phyloP scores from a whole-genome alignment of 163 green algal species.

The Coccomyxa subellipsoidea region DNA sequence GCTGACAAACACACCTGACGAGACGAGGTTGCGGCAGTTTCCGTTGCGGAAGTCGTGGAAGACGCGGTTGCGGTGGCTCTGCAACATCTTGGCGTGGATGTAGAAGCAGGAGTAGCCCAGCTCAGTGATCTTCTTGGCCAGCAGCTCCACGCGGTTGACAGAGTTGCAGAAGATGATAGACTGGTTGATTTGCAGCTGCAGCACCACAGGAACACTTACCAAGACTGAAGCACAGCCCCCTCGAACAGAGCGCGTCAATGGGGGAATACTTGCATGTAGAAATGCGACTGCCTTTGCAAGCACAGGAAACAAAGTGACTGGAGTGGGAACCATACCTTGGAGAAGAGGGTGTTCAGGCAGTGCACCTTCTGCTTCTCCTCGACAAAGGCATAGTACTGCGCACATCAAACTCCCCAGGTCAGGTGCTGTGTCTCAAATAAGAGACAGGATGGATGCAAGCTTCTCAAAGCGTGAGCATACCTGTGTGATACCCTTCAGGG shows the following conservation, averaged over 20 bases:
- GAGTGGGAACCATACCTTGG: slow-evolving; percentile 87
- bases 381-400: slow-evolving; percentile 99
- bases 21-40: slow-evolving; percentile 98
- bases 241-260: background rate
- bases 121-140: slow-evolving; percentile 99
- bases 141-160: slow-evolving; percentile 98
- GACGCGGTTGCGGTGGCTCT: slow-evolving; percentile 97
- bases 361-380: slow-evolving; percentile 99
- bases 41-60: slow-evolving; percentile 99
- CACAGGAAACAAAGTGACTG: too few species aligned
- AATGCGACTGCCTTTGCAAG: too few species aligned
- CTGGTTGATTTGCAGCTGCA: slow-evolving; percentile 95
- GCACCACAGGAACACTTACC: background rate
- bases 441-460: background rate
- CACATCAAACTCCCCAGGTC: background rate
- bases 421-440: background rate
- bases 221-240: background rate
- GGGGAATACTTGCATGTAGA: background rate
- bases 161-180: slow-evolving; percentile 99
- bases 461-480: slow-evolving; percentile 5
- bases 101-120: slow-evolving; percentile 99
- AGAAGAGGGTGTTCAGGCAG: slow-evolving; percentile 99
- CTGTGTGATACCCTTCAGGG: slow-evolving; percentile 94
- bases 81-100: slow-evolving; percentile 99
- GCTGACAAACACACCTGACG: slow-evolving; percentile 54